Percentiles rank a stretch among this genome's conserved stretches.
Conservation (phyloP, 352 stramenopile genomes). For the Pythium oligandrum region DNA sequence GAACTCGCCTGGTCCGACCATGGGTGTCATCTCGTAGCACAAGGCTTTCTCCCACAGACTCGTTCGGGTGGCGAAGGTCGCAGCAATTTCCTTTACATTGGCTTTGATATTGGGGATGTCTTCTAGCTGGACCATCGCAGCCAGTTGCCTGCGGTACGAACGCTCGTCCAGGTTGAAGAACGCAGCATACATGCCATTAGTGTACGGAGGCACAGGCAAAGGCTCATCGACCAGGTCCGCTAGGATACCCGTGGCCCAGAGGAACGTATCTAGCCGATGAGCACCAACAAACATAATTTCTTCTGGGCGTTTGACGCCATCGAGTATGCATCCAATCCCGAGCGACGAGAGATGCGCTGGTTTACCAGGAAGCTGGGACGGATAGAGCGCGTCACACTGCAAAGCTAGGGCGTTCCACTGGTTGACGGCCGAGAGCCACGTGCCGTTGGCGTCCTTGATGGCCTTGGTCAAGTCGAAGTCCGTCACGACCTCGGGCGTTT, state of each 20-base stretch:
- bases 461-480: slow-evolving; percentile 16
- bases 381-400: slow-evolving; percentile 17
- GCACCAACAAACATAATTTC: slow-evolving; percentile 20
- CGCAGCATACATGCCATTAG: slow-evolving; percentile 2
- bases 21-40: slow-evolving; percentile 16
- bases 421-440: slow-evolving; percentile 8
- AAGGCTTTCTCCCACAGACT: slow-evolving; percentile 16
- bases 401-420: slow-evolving; percentile 22
- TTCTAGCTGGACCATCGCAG: neutral
- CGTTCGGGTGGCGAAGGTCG: slow-evolving; percentile 9
- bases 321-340: slow-evolving; percentile 15
- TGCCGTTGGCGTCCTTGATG: slow-evolving; percentile 13
- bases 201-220: slow-evolving; percentile 6
- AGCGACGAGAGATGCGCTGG: slow-evolving; percentile 14
- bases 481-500: slow-evolving; percentile 17
- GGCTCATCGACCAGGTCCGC: slow-evolving; percentile 12
- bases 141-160: slow-evolving; percentile 7
- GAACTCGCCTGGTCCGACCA: neutral
- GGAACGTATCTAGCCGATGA: slow-evolving; percentile 8
- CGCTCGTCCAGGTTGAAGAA: slow-evolving; percentile 16
- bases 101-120: slow-evolving; percentile 9
- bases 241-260: slow-evolving; percentile 16
- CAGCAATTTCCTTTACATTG: slow-evolving; percentile 1
- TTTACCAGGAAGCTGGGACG: slow-evolving; percentile 14
- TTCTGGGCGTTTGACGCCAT: slow-evolving; percentile 11